phyloP scores from a whole-genome alignment of 305 asterid genomes.

The Ajuga reptans region DNA sequence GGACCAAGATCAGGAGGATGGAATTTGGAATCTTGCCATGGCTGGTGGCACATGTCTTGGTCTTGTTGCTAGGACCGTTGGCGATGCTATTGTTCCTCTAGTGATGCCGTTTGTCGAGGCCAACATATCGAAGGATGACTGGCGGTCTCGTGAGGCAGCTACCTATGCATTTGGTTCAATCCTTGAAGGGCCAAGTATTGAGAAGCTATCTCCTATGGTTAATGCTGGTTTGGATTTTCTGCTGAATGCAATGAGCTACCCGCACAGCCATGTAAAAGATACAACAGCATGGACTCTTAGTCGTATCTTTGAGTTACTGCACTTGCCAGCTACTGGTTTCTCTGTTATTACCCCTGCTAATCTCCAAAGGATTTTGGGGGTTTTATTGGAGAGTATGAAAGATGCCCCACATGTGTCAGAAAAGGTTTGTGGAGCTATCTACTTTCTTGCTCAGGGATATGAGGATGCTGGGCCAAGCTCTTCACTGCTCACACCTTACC shows the following conservation, averaged over 20 bases:
- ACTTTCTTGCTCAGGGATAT: conserved; percentile 82
- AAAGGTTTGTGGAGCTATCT: conserved; percentile 85
- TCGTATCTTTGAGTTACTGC: conserved; percentile 79
- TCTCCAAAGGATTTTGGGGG: conserved; percentile 50
- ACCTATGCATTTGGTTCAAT: conserved; percentile 92
- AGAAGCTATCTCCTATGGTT: conserved; percentile 74
- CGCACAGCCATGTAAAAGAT: conserved; percentile 76
- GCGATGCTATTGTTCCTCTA: conserved; percentile 68
- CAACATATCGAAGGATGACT: conserved; percentile 63
- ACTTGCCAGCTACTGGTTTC: conserved; percentile 57
- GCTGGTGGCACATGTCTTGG: conserved; percentile 92
- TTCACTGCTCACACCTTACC: conserved; percentile 64
- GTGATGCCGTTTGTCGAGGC: conserved; percentile 84
- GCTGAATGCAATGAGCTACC: conserved; percentile 68
- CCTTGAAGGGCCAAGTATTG: conserved; percentile 80
- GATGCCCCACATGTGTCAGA: conserved; percentile 87
- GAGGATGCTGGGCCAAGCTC: conserved; percentile 76
- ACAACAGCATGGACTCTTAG: conserved; percentile 97
- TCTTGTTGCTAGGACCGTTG: conserved; percentile 77
- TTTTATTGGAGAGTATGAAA: conserved; percentile 51
- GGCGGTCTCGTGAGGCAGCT: conserved; percentile 88
- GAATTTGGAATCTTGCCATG: conserved; percentile 90
- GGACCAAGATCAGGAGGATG: conserved; percentile 89
- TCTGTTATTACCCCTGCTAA: conserved; percentile 66
- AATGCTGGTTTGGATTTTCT: conserved; percentile 62